Percentiles rank a stretch among this genome's conserved stretches.
Evolutionary conservation across 2,329 filamentous ascomycete genomes (phyloP).

Genomic region (Orbilia quercus): DNA sequence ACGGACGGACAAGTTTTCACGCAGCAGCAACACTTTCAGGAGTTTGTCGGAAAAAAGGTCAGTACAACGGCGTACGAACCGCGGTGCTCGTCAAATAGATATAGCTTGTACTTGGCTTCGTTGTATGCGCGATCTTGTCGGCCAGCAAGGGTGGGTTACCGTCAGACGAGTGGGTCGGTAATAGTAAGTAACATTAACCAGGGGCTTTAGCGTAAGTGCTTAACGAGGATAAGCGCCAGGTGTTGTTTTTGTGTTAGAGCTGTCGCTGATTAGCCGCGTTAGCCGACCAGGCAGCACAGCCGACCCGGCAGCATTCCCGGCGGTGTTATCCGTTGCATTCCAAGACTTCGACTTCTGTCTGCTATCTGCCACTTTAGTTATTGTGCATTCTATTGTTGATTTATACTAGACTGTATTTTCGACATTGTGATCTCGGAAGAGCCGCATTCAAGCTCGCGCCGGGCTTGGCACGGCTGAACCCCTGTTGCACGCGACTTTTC

Average conservation of each 20-base stretch:
- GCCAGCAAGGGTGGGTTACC: no score
- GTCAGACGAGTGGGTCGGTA: no score
- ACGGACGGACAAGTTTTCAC: background rate
- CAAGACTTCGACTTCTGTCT: no score
- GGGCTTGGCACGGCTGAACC: constrained; percentile 16
- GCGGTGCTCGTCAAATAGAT: background rate
- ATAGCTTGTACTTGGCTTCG: background rate
- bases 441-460: background rate
- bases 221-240: background rate
- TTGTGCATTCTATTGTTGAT: no score
- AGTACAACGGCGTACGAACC: background rate
- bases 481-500: constrained; percentile 16
- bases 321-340: no score
- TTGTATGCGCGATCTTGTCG: background rate
- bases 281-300: constrained; percentile 8
- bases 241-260: constrained; percentile 43
- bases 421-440: background rate
- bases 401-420: no score
- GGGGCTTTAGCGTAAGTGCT: no score
- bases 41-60: constrained; percentile 19
- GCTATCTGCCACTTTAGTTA: no score
- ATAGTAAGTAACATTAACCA: no score
- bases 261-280: constrained; percentile 41
- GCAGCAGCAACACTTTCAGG: constrained; percentile 56
- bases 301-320: no score